Conservation (phyloP, 1,139 yeast species). For the Hemisphaericaspora subhashii region DNA sequence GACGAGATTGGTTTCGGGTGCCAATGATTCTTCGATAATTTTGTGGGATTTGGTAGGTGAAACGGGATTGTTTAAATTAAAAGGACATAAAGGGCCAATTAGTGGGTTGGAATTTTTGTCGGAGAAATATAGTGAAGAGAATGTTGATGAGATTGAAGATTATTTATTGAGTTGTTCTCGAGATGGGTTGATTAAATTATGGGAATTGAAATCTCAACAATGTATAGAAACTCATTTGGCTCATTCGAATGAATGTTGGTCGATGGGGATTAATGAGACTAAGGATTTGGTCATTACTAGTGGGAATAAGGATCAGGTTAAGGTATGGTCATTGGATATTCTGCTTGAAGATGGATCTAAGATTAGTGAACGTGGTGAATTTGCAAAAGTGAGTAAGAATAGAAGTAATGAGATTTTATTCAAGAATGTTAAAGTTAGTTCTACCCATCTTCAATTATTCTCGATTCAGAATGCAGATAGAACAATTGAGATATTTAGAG, state of each 20-base stretch:
- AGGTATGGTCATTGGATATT: conserved; percentile 74
- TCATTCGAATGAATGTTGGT: conserved; percentile 92
- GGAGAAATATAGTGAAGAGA: conserved; percentile 28
- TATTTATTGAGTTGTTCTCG: conserved; percentile 78
- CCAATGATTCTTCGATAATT: conserved; percentile 78
- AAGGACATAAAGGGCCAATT: conserved; percentile 88
- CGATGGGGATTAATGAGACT: conserved; percentile 50
- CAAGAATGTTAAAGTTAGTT: conserved; percentile 26
- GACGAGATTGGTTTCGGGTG: conserved; percentile 82
- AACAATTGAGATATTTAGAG: conserved; percentile 77
- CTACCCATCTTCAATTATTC: conserved; percentile 44
- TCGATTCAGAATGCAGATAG: conserved; percentile 77
- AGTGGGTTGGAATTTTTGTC: conserved; percentile 64
- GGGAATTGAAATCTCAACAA: conserved; percentile 90
- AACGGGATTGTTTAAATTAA: conserved; percentile 79
- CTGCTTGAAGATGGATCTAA: conserved; percentile 51
- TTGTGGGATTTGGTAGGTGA: conserved; percentile 96
- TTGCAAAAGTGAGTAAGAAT: conserved; percentile 78
- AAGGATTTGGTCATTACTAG: conserved; percentile 59
- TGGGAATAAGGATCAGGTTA: conserved; percentile 79
- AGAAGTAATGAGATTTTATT: conserved; percentile 68
- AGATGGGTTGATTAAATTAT: conserved; percentile 86
- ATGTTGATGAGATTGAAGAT: conserved; percentile 58
- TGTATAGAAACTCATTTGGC: conserved; percentile 95
- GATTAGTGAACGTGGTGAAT: conserved; percentile 60